Conservation (phyloP, 495 filamentous ascomycete genomes). For the Podospora pseudoanserina region DNA sequence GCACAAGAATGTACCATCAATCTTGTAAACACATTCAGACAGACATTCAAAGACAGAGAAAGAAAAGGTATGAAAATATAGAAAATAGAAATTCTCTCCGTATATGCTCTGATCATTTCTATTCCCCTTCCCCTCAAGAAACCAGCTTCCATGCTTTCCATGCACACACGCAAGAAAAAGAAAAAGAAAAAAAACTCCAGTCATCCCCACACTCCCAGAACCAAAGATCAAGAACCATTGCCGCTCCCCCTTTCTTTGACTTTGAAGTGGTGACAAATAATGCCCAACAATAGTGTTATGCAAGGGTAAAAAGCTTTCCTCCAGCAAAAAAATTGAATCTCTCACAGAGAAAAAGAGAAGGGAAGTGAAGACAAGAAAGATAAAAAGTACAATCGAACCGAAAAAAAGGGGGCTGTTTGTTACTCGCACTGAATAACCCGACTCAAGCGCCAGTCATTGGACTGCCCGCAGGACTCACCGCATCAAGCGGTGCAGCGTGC, state of each 20-base stretch:
- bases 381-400: neutral
- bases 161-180: neutral
- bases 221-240: neutral
- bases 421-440: neutral
- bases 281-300: neutral
- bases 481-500: conserved; percentile 72
- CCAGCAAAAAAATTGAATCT: neutral
- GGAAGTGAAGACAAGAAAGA: conserved; percentile 3
- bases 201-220: neutral
- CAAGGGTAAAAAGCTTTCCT: neutral
- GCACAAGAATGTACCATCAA: too few species aligned
- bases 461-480: conserved; percentile 46
- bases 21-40: neutral
- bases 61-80: neutral
- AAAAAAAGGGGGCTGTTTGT: neutral
- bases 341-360: neutral
- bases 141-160: neutral
- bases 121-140: neutral
- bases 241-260: neutral
- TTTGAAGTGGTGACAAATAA: neutral
- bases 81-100: neutral
- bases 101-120: neutral
- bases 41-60: neutral
- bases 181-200: conserved; percentile 5
- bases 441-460: conserved; percentile 21